Base-by-base conservation (phyloP, 805 yeast genomes). In the Kodamaea lidongshanica region DNA sequence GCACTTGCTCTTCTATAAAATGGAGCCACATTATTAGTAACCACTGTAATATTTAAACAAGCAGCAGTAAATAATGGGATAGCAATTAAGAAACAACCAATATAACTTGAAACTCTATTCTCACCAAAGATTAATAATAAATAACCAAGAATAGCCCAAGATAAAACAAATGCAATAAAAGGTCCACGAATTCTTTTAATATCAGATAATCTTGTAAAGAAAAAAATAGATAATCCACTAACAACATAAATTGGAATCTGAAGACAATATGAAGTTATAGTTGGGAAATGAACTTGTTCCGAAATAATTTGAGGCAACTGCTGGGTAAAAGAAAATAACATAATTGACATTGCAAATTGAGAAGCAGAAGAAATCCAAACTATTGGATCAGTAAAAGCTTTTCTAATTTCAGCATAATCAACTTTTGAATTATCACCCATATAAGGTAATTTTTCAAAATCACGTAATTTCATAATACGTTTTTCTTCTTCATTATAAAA, bases 1-100 rank as follows among this genome's bases (percentile, higher is more conserved):
- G 30, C 30, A 12, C 30, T 27, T 7, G 30, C 30, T 13, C 30
- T 18, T 27, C 30, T 27, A 12, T 27, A 27, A 17, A 20, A 27
- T 3, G 30, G 30, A 7, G 30, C 30, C 5, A 27, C 24, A 14
- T 27, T 27, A 19, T 27, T 27, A 5, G 30, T 27, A 10, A 27
- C 12, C 18, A 27, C 14, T 8, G 30, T 27, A 8, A 20, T 17
- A 13, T 27, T 27, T 10, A 27, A 27, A 12, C 23, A 17, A 13
- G 22, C 30, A 7, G 30, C 23, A 9, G 30, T 12, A 14, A 27
- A 27, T 4, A 27, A 12, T 9, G 30, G 30, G 8, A 27, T 13
- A 3, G 30, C 23, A 27, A 27, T 12, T 17, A 27, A 14, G 18
- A 14, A 27, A 13, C 30, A 27, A 12, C 30, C 30, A 10, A 27